phyloP scores from a whole-genome alignment of 163 green algal genomes.

The Chlorella variabilis region DNA sequence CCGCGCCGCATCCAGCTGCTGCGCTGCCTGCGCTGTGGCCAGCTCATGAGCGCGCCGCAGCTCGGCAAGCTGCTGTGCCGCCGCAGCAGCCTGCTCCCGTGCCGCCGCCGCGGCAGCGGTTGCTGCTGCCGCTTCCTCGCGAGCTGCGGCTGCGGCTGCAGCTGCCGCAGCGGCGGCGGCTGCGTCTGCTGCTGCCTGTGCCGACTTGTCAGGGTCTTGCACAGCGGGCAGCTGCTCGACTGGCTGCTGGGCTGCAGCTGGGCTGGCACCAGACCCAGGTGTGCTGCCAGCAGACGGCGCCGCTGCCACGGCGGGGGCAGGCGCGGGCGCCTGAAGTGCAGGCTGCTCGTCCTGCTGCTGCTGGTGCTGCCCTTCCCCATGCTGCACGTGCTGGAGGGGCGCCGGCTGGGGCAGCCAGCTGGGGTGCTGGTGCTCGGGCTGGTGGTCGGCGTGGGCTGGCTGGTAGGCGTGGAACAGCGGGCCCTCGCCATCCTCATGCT shows the following conservation, averaged over 20 bases:
- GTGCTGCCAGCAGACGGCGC: background rate
- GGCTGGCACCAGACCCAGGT: too few species aligned
- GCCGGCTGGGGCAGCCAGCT: conserved; percentile 37
- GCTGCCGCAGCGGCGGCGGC: background rate
- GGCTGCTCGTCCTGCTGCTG: background rate
- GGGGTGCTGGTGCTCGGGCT: conserved; percentile 19
- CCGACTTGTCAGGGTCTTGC: too few species aligned
- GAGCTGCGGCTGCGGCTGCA: background rate
- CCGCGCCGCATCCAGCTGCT: background rate
- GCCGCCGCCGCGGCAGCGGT: background rate
- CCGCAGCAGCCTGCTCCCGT: background rate
- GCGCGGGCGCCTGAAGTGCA: background rate
- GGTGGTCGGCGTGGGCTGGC: conserved; percentile 17
- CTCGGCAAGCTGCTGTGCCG: background rate
- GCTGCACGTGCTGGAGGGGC: background rate
- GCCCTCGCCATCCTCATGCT: too few species aligned
- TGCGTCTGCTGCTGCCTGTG: background rate
- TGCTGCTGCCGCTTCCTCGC: background rate
- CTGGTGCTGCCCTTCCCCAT: background rate
- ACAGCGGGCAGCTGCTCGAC: background rate
- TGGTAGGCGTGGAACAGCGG: conserved; percentile 23
- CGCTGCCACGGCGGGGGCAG: too few species aligned
- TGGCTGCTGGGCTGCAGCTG: background rate
- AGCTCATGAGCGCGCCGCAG: background rate
- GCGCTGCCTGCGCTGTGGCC: background rate